These are phyloP conservation scores for Nitzschia sp. DNA, from an alignment of 108 stramenopile genomes.

Conservation along the genomic window DNA sequence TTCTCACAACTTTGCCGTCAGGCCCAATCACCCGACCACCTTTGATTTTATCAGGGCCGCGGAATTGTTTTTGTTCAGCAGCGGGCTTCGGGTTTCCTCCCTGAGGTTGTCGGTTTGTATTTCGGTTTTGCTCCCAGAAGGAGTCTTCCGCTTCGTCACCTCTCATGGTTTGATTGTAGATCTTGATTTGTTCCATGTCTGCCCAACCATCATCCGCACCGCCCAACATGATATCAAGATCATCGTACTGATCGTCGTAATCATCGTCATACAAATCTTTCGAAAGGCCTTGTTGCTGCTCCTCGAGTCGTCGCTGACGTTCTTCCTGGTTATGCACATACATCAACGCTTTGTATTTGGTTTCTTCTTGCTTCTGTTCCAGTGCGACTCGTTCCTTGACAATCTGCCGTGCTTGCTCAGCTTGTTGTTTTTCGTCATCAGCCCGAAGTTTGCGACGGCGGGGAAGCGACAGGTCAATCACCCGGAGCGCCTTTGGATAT, in stretches of 20 bases:
- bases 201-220: conserved; percentile 59
- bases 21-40: conserved; percentile 77
- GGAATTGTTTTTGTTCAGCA: conserved; percentile 17
- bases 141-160: conserved; percentile 62
- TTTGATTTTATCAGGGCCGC: conserved; percentile 70
- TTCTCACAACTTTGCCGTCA: conserved; percentile 66
- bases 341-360: conserved; percentile 60
- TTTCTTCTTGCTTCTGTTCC: conserved; percentile 44
- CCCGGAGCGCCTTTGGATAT: conserved; percentile 38
- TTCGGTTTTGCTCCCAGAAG: conserved; percentile 70
- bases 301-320: not conserved
- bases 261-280: conserved; percentile 82
- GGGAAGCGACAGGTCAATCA: conserved; percentile 47
- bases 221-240: conserved; percentile 47
- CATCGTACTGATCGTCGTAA: conserved; percentile 84
- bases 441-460: conserved; percentile 27
- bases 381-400: conserved; percentile 57
- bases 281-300: conserved; percentile 9
- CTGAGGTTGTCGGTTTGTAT: conserved; percentile 33
- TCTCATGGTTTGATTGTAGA: conserved; percentile 63
- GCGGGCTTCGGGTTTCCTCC: conserved; percentile 9
- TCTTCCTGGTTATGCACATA: conserved; percentile 19
- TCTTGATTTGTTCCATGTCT: conserved; percentile 67
- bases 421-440: conserved; percentile 48
- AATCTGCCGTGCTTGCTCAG: conserved; percentile 51